A percentile compares a stretch with the other conserved stretches of the same genome.
Conservation (phyloP, 495 filamentous ascomycete genomes). For the Tuber microsphaerosporum region DNA sequence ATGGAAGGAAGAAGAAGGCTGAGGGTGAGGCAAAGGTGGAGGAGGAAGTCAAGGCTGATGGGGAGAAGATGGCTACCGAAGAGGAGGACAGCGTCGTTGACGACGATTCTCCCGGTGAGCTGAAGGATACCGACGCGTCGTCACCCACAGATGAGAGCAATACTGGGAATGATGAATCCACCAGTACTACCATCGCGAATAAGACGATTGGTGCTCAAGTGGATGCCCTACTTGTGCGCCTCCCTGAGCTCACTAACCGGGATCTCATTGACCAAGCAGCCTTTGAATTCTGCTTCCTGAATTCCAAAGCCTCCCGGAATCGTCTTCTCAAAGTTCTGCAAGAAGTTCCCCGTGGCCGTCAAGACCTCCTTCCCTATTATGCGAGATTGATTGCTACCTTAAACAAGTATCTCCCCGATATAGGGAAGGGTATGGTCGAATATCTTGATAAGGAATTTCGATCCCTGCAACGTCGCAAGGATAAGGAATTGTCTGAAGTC, state of each 20-base stretch:
- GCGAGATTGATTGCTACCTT: conserved; percentile 88
- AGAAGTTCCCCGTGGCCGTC: conserved; percentile 86
- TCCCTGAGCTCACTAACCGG: conserved; percentile 84
- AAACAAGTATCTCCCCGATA: conserved; percentile 84
- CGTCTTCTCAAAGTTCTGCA: conserved; percentile 85
- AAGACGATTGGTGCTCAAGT: conserved; percentile 97
- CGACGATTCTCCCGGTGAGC: conserved; percentile 18
- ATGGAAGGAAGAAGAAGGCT: conserved; percentile 87
- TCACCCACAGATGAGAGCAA: conserved; percentile 50
- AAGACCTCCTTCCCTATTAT: conserved; percentile 86
- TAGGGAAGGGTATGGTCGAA: conserved; percentile 82
- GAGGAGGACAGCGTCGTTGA: conserved; percentile 43
- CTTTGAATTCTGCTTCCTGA: conserved; percentile 94
- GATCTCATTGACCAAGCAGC: conserved; percentile 86
- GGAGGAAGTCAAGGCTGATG: conserved; percentile 38
- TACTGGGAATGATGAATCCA: conserved; percentile 61
- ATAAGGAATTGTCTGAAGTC: conserved; percentile 92
- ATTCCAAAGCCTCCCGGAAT: conserved; percentile 96
- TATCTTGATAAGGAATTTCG: conserved; percentile 96
- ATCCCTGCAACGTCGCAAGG: conserved; percentile 94
- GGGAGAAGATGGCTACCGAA: conserved; percentile 58
- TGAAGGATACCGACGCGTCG: conserved; percentile 41
- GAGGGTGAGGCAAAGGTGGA: conserved; percentile 48
- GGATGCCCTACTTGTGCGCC: conserved; percentile 75
- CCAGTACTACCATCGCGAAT: conserved; percentile 88